Base-by-base conservation (phyloP, 352 stramenopile species). In the Phytophthora ohioensis region DNA sequence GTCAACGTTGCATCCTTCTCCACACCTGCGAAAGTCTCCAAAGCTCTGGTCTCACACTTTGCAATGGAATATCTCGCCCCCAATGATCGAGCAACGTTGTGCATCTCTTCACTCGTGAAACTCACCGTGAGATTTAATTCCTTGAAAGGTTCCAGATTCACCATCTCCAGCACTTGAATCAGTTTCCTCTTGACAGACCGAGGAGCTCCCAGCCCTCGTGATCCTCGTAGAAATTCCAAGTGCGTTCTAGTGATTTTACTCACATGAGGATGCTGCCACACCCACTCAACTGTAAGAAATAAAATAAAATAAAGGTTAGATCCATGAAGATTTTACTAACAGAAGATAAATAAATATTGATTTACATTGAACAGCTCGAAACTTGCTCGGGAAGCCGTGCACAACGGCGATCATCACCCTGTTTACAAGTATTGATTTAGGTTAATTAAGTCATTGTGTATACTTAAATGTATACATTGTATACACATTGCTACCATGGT, bases 391-490 rank as follows among this genome's bases (percentile, higher is more conserved):
- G 51, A 94, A 94, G 0, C 87, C 87, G 49, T 94, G 85, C 12
- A 94, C 79, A 3, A 94, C 57, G 0, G 79, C 70, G 34, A 92
- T 39, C 87, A 94, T 92, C 17, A 93, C 82, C 87, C 87, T 93
- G 27, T 30, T n/a, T 15, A 49, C 15, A 56, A 41, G 13, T 39
- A 45, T 42, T 34, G 17, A 30, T n/a, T 15, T 5, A 4, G 4
- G 3, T 46, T 34, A 15, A 11, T 21, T 42, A 53, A 21, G 49
- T 12, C 45, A 27, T 17, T 49, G 13, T 43, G 17, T 42, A 46
- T 27, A 27, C 21, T 27, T 27, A 27, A 1, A 27, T 27, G 21
- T 27, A 11, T 35, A 48, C 12, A 45, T 27, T 38, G 0, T 35
- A 12, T 38, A 45, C 39, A n/a, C 2, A 46, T 38, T 34, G 31